These are phyloP conservation scores for Narthecium ossifragum DNA, from an alignment of 106 monocot genomes.

Conservation along the genomic window DNA sequence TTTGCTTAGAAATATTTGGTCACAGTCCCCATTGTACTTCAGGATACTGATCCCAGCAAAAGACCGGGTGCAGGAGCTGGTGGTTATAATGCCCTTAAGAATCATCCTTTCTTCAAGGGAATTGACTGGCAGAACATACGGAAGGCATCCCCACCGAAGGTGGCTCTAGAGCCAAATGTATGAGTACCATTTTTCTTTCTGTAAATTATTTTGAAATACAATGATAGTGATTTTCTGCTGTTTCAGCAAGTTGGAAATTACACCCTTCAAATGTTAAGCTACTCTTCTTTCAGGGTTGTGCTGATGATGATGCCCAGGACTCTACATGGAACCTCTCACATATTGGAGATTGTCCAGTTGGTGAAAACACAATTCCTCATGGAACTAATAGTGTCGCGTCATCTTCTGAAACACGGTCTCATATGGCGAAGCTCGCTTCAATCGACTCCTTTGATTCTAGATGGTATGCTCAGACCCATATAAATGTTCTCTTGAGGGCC, in stretches of 20 bases:
- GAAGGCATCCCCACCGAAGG: slow-evolving; percentile 42
- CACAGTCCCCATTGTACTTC: slow-evolving; percentile 7
- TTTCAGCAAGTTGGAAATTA: background rate
- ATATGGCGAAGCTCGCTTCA: slow-evolving; percentile 68
- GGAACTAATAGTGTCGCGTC: slow-evolving; percentile 33
- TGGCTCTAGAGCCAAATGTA: background rate
- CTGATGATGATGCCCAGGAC: slow-evolving; percentile 58
- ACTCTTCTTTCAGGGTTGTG: slow-evolving; percentile 38
- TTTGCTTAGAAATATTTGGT: slow-evolving; percentile 1
- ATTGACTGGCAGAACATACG: slow-evolving; percentile 82
- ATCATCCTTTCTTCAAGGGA: slow-evolving; percentile 86
- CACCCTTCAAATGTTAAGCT: too few species aligned
- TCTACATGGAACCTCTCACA: slow-evolving; percentile 70
- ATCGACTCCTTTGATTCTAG: slow-evolving; percentile 95
- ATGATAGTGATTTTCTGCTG: background rate
- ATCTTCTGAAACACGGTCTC: slow-evolving; percentile 49
- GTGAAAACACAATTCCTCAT: slow-evolving; percentile 29
- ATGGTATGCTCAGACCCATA: slow-evolving; percentile 47
- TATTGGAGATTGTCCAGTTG: slow-evolving; percentile 28
- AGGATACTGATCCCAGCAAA: slow-evolving; percentile 83
- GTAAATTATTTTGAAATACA: background rate
- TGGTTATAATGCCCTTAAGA: slow-evolving; percentile 77
- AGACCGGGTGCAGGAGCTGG: slow-evolving; percentile 76
- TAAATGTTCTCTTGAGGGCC: too few species aligned
- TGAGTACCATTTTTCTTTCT: background rate